Evolutionary conservation across 371 early-diverging fungal species (phyloP), one percentile per base, ranked within the genome.

Genomic region (Haplosporangium sp.): DNA sequence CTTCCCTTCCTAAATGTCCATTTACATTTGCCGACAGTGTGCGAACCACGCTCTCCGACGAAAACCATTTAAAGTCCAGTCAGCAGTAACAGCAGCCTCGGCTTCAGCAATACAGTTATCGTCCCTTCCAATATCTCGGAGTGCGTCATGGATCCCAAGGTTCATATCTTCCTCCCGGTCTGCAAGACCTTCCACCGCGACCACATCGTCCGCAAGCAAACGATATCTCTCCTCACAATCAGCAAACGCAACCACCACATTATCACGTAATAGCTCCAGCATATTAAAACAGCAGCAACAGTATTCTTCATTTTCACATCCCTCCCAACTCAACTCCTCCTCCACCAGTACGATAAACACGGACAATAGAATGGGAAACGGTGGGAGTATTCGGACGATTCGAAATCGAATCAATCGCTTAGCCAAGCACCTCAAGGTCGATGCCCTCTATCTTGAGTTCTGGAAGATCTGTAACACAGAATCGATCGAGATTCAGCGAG

Each of bases 1-100:
- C 8, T 23, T 9, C 12, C 50, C 50, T 2, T 16, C 40, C 54
- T 36, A 16, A 61, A 65, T 73, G 73, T 66, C 67, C 43, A 14
- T 61, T 16, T 73, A 66, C 48, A 66, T 73, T 36, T 73, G 73
- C 41, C 73, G 67, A 14, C 61, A 61, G 50, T 73, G 73, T 62
- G 62, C 62, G 14, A 18, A 36, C 21, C 55, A 56, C 38, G 60
- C 58, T 37, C 66, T 55, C 14, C 64, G 58, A 47, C 1, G 29
- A 29, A 4, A 29, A 4, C 29, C 29, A 29, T 29, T 29, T 29
- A 29, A 29, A 29, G 29, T 29, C 29, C 29, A 29, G 29, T 29
- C 29, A 29, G 29, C 29, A 29, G n/a, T n/a, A n/a, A n/a, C n/a
- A n/a, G n/a, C n/a, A n/a, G n/a, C n/a, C n/a, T 29, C 29, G 4